A percentile compares a stretch with the other conserved stretches of the same genome.
Conservation (phyloP, 148 eudicot genomes). For the Pharnaceum exiguum region DNA sequence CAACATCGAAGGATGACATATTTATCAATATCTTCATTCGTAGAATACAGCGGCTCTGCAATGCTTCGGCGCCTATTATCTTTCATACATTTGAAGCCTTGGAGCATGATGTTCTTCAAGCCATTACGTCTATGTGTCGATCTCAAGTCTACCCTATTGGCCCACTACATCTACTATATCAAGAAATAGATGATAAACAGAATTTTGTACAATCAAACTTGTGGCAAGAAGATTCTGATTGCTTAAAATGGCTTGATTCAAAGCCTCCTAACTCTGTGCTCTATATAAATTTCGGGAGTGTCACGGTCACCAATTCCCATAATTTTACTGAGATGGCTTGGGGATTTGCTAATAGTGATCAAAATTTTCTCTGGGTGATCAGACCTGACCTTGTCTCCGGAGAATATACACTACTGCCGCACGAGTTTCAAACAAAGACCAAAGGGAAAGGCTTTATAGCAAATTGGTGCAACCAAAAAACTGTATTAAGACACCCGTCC, state of each 20-base stretch:
- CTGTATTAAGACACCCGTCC: constrained; percentile 32
- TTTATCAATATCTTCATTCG: constrained; percentile 27
- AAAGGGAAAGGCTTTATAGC: constrained; percentile 35
- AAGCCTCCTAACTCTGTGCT: constrained; percentile 36
- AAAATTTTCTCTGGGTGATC: constrained; percentile 50
- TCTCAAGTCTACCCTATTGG: constrained; percentile 35
- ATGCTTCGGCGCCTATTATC: constrained; percentile 37
- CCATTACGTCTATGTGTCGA: constrained; percentile 20
- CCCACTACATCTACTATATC: constrained; percentile 27
- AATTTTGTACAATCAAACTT: constrained; percentile 37
- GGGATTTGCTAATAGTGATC: constrained; percentile 53
- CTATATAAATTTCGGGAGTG: constrained; percentile 37
- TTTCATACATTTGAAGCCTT: constrained; percentile 50
- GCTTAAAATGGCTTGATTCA: constrained; percentile 46
- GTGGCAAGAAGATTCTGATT: constrained; percentile 44
- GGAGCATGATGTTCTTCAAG: constrained; percentile 30
- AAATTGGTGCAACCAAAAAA: constrained; percentile 51
- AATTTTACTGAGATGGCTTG: constrained; percentile 51
- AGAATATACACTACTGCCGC: constrained; percentile 28
- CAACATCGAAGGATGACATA: constrained; percentile 36
- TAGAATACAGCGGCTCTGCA: constrained; percentile 14
- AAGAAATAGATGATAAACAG: constrained; percentile 15
- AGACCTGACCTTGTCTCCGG: constrained; percentile 49
- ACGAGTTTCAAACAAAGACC: constrained; percentile 33
- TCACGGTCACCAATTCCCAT: constrained; percentile 26